Conservation (phyloP, 75 land plant genomes). For the Pinus tabuliformis region DNA sequence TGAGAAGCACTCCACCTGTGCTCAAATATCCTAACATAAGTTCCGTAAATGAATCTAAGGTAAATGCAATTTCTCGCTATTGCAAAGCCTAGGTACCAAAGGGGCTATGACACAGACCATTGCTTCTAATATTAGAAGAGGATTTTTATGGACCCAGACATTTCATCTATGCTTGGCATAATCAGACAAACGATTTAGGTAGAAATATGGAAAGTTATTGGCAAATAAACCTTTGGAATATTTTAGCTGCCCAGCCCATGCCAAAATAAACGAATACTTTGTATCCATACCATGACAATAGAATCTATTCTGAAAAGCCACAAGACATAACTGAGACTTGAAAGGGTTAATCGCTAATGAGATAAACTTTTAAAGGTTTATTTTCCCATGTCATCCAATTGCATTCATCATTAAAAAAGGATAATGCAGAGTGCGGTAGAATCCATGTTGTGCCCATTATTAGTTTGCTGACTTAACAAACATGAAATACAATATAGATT, state of each 20-base stretch:
- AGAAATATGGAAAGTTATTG: neutral
- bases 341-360: neutral
- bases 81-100: neutral
- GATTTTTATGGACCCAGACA: neutral
- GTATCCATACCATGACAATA: neutral
- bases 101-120: neutral
- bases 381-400: neutral
- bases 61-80: neutral
- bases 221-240: neutral
- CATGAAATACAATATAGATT: no score
- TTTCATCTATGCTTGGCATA: neutral
- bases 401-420: neutral
- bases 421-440: neutral
- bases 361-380: neutral
- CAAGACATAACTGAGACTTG: neutral
- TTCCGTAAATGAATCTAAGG: neutral
- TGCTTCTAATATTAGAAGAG: neutral
- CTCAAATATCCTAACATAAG: neutral
- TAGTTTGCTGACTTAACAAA: no score
- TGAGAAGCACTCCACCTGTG: neutral
- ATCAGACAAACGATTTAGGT: neutral
- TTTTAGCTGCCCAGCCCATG: neutral
- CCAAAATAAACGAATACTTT: neutral
- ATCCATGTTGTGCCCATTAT: no score
- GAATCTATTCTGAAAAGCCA: neutral